Percentiles rank a stretch among this genome's conserved stretches.
phyloP scores from a whole-genome alignment of 2,329 filamentous ascomycete genomes.

The Monilinia fructigena region DNA sequence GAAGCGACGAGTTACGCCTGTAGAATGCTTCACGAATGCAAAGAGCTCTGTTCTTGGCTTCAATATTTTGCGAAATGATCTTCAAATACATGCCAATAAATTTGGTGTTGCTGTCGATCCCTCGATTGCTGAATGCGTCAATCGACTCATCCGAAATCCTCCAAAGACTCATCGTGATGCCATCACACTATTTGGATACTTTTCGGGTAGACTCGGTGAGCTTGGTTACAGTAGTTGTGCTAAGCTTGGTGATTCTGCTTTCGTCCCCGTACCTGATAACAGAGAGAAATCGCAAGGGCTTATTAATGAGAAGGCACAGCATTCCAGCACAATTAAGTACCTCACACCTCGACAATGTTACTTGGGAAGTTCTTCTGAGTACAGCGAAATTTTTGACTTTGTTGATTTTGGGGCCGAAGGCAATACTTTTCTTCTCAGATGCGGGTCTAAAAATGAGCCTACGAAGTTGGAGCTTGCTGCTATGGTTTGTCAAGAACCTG shows the following conservation, averaged over 20 bases:
- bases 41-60: constrained; percentile 77
- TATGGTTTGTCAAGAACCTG: constrained; percentile 80
- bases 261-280: constrained; percentile 65
- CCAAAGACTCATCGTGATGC: constrained; percentile 68
- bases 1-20: constrained; percentile 66
- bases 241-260: constrained; percentile 61
- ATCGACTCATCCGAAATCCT: constrained; percentile 67
- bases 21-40: constrained; percentile 79
- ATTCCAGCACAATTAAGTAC: constrained; percentile 46
- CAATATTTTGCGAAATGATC: constrained; percentile 68
- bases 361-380: constrained; percentile 67
- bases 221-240: constrained; percentile 60
- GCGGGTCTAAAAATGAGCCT: constrained; percentile 88
- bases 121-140: constrained; percentile 72
- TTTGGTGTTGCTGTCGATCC: constrained; percentile 86
- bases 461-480: constrained; percentile 81
- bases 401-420: constrained; percentile 88
- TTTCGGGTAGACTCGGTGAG: constrained; percentile 74
- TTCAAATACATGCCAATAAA: constrained; percentile 77
- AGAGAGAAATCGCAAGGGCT: constrained; percentile 30
- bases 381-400: constrained; percentile 93
- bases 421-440: constrained; percentile 83
- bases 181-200: constrained; percentile 74
- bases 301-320: constrained; percentile 45
- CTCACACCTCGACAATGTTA: constrained; percentile 75